Percentiles rank a stretch among this genome's conserved stretches.
Evolutionary conservation across 768 basidiomycete genomes (phyloP).

Genomic region (Cyathus striatus): DNA sequence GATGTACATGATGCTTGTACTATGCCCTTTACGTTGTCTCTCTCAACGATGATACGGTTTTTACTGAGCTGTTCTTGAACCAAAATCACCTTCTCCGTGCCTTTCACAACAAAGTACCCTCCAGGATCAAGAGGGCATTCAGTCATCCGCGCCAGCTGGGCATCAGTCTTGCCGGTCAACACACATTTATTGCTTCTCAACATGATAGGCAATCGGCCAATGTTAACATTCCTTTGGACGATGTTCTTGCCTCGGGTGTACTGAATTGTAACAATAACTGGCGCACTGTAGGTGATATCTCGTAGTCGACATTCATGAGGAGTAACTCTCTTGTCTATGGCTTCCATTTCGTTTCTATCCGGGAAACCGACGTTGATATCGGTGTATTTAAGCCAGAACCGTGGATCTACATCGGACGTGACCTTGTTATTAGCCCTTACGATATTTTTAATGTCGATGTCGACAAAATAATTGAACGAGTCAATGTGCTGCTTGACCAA

Average conservation of each 20-base stretch:
- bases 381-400: conserved; percentile 94
- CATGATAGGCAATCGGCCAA: conserved; percentile 96
- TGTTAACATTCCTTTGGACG: conserved; percentile 81
- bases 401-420: conserved; percentile 94
- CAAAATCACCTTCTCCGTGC: conserved; percentile 98
- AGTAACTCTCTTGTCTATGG: conserved; percentile 78
- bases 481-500: conserved; percentile 99
- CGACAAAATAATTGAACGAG: conserved; percentile 98
- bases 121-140: conserved; percentile 99
- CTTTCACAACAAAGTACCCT: conserved; percentile 99
- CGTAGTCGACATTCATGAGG: conserved; percentile 97
- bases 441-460: conserved; percentile 95
- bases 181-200: conserved; percentile 93
- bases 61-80: conserved; percentile 99
- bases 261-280: conserved; percentile 89
- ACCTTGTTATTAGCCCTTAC: conserved; percentile 90
- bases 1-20: conserved; percentile 97
- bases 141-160: conserved; percentile 87
- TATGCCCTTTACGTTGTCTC: conserved; percentile 80
- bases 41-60: conserved; percentile 98
- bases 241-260: conserved; percentile 91
- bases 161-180: conserved; percentile 69
- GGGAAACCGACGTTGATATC: conserved; percentile 94
- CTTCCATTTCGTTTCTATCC: conserved; percentile 78
- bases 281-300: conserved; percentile 92